A percentile compares a stretch with the other conserved stretches of the same genome.
phyloP scores from a whole-genome alignment of 2,329 filamentous ascomycete genomes.

The Calonectria multiphialidica region DNA sequence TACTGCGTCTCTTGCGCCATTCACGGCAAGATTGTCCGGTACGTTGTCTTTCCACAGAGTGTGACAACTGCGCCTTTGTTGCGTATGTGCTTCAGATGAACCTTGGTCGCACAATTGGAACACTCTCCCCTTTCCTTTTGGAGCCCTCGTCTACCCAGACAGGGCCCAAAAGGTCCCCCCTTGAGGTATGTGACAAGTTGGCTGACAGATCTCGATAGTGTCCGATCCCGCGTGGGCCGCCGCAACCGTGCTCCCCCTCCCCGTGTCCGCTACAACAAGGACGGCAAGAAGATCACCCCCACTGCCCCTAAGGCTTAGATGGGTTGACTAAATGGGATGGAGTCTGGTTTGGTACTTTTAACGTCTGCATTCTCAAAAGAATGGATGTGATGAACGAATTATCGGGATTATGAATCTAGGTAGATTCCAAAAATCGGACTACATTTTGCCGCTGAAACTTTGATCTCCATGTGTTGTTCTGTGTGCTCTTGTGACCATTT shows the following conservation, averaged over 20 bases:
- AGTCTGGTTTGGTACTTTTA: constrained; percentile 51
- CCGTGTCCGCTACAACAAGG: constrained; percentile 99
- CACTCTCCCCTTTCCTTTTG: constrained; percentile 42
- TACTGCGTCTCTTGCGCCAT: constrained; percentile 99
- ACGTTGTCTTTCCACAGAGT: constrained; percentile 73
- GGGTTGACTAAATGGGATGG: constrained; percentile 50
- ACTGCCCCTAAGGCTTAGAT: constrained; percentile 62
- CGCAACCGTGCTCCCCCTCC: constrained; percentile 99
- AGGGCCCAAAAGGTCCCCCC: background rate
- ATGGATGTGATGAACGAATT: constrained; percentile 49
- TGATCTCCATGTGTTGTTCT: background rate
- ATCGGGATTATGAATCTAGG: constrained; percentile 47
- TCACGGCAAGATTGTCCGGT: constrained; percentile 99
- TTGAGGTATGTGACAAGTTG: constrained; percentile 44
- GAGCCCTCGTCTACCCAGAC: background rate
- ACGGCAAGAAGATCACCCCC: constrained; percentile 99
- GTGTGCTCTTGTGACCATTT: background rate
- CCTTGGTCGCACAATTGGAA: constrained; percentile 67
- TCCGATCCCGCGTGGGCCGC: constrained; percentile 95
- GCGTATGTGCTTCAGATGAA: constrained; percentile 68
- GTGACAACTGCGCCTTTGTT: constrained; percentile 66
- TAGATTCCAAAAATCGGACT: constrained; percentile 47
- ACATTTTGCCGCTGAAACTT: constrained; percentile 24
- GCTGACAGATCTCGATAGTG: constrained; percentile 72
- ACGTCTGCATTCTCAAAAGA: constrained; percentile 52